Conservation (phyloP, 345 rosid genomes). For the Citrus glauca region DNA sequence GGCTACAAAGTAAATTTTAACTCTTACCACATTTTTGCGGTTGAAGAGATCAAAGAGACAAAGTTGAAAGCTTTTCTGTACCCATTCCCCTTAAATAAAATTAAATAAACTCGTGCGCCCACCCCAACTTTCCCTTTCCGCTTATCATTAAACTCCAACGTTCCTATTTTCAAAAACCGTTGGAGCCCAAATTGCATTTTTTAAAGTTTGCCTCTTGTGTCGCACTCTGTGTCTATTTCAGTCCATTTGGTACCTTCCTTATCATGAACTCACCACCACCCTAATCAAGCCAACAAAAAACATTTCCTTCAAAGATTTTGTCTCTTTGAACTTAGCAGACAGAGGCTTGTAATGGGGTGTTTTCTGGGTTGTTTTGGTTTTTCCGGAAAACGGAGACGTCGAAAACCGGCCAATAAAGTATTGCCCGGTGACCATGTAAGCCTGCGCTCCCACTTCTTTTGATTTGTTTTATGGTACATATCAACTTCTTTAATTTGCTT, state of each 20-base stretch:
- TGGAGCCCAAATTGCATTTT: constrained; percentile 34
- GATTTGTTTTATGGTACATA: background rate
- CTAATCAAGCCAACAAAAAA: background rate
- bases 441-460: background rate
- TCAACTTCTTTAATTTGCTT: background rate
- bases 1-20: no score
- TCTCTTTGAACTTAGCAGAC: background rate
- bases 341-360: constrained; percentile 61
- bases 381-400: constrained; percentile 52
- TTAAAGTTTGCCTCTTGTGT: background rate
- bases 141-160: constrained; percentile 53
- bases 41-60: constrained; percentile 3
- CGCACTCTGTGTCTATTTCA: background rate
- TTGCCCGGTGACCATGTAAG: constrained; percentile 55
- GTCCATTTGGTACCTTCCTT: background rate
- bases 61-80: constrained; percentile 8
- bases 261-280: constrained; percentile 1
- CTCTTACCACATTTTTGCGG: no score
- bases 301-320: background rate
- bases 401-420: constrained; percentile 42
- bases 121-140: constrained; percentile 21
- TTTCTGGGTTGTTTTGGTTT: constrained; percentile 82
- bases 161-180: constrained; percentile 63
- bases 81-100: background rate
- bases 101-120: constrained; percentile 21